Evolutionary conservation across 2,329 filamentous ascomycete genomes (phyloP), one percentile per base, ranked within the genome.

Genomic region (Penicillium hesseltinei): DNA sequence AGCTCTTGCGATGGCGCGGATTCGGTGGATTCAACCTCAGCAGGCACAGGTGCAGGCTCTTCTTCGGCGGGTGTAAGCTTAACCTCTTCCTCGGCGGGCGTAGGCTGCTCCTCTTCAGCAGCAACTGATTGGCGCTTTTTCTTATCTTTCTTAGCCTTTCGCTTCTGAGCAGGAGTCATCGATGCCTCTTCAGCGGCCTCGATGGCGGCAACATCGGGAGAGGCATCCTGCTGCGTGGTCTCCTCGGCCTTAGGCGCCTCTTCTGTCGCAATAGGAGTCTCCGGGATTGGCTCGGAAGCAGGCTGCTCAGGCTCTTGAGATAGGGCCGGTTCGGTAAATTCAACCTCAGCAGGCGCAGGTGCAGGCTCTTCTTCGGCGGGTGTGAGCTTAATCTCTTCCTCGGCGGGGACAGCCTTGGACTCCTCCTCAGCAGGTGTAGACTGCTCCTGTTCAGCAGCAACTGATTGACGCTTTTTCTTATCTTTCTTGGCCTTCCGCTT

Each of bases 401-500:
- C 50, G 3, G 17, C 17, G 35, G 29, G 29, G 10, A 13, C 10
- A 31, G 11, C 10, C 29, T 31, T 31, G 1, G 29, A 5, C 31
- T 33, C 31, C 43, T 59, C 29, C 11, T 33, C 31, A 13, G 2
- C 5, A 33, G 35, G 17, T 2, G 17, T 38, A n/a, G 53, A 2
- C 6, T 57, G 19, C 1, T 51, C 49, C 17, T 44, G 21, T 15
- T 45, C 50, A 7, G 51, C 9, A 8, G 36, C 44, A 35, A 61
- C 46, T 23, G 60, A 59, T 51, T 64, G 62, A 5, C 44, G 56
- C 59, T 63, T 65, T 60, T 66, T 66, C 35, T 66, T 63, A 25
- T 66, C 65, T 25, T 61, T 66, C 48, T 64, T 66, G 15, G 56
- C 56, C 36, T 64, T 62, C 17, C 48, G 48, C 51, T 62, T 64